Percentiles rank a stretch among this genome's conserved stretches.
Conservation (phyloP, 2,329 filamentous ascomycete genomes). For the Phialophora expanda region DNA sequence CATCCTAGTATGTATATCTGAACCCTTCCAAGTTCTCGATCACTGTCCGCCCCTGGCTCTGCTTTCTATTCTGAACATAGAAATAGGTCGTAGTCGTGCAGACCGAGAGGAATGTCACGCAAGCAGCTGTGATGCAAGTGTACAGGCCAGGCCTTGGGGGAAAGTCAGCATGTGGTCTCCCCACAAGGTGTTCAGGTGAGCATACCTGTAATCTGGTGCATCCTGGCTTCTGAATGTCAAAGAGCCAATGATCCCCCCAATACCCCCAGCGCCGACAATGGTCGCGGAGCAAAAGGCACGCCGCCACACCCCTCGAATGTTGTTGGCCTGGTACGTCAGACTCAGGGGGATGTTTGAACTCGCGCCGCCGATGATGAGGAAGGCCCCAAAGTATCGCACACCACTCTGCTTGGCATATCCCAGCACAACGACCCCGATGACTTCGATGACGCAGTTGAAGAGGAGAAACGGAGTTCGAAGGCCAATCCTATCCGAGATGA, state of each 20-base stretch:
- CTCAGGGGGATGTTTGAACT: conserved; percentile 41
- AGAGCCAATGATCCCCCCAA: neutral
- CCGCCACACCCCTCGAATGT: conserved; percentile 43
- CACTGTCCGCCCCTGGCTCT: too few relatives aligned
- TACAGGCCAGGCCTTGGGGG: too few relatives aligned
- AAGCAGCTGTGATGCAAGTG: too few relatives aligned
- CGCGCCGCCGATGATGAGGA: conserved; percentile 38
- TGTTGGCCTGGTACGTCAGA: conserved; percentile 44
- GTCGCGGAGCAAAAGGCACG: conserved; percentile 50
- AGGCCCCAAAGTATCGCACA: conserved; percentile 62
- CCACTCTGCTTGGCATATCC: conserved; percentile 25
- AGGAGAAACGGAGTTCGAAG: conserved; percentile 34
- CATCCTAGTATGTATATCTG: too few relatives aligned
- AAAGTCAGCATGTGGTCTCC: too few relatives aligned
- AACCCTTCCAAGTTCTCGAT: too few relatives aligned
- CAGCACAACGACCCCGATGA: conserved; percentile 34
- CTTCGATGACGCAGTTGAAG: conserved; percentile 21
- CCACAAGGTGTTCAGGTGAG: too few relatives aligned
- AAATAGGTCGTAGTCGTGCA: too few relatives aligned
- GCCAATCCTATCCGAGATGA: conserved; percentile 30
- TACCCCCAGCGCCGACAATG: neutral
- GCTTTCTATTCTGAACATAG: too few relatives aligned
- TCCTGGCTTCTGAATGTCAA: conserved; percentile 3
- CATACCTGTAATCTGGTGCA: neutral
- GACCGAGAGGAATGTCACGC: too few relatives aligned